Evolutionary conservation across 805 yeast species (phyloP).

Genomic region (Ogataea neopini): DNA sequence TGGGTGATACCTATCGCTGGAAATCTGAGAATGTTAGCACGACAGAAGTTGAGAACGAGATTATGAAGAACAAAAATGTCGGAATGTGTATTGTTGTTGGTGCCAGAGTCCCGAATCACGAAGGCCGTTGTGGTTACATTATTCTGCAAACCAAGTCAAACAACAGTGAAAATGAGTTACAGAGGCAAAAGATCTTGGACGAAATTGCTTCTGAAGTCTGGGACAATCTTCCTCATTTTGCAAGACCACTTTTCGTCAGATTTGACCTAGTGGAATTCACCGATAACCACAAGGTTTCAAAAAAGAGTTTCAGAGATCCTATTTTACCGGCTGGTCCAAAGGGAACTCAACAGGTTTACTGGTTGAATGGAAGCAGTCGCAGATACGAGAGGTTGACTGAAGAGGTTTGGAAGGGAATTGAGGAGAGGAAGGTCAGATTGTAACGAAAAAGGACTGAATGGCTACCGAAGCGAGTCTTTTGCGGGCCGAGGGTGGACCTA

Average conservation of each 20-base stretch:
- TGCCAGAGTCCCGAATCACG: conserved; percentile 78
- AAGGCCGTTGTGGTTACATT: conserved; percentile 94
- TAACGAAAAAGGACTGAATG: too few relatives aligned
- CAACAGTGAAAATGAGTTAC: conserved; percentile 27
- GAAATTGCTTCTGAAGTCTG: conserved; percentile 39
- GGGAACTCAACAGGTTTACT: conserved; percentile 64
- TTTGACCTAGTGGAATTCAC: conserved; percentile 65
- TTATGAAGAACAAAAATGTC: conserved; percentile 47
- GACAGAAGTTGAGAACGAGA: conserved; percentile 84
- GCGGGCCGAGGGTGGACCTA: too few relatives aligned
- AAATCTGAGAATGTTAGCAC: conserved; percentile 94
- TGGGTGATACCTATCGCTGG: conserved; percentile 97
- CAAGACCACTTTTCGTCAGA: conserved; percentile 81
- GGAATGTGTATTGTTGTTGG: conserved; percentile 86
- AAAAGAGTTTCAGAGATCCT: conserved; percentile 67
- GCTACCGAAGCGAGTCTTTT: too few relatives aligned
- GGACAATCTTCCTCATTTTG: conserved; percentile 71
- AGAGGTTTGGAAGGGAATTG: conserved; percentile 50
- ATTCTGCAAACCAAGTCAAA: conserved; percentile 55
- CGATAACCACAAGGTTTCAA: conserved; percentile 82
- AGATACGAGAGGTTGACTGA: conserved; percentile 59
- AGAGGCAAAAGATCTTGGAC: conserved; percentile 37
- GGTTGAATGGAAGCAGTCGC: conserved; percentile 51
- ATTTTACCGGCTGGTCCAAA: conserved; percentile 64
- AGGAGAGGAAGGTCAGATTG: conserved; percentile 19